These are phyloP conservation scores for Panicum virgatum DNA, from an alignment of 202 grass and related monocot species.

Conservation along the genomic window DNA sequence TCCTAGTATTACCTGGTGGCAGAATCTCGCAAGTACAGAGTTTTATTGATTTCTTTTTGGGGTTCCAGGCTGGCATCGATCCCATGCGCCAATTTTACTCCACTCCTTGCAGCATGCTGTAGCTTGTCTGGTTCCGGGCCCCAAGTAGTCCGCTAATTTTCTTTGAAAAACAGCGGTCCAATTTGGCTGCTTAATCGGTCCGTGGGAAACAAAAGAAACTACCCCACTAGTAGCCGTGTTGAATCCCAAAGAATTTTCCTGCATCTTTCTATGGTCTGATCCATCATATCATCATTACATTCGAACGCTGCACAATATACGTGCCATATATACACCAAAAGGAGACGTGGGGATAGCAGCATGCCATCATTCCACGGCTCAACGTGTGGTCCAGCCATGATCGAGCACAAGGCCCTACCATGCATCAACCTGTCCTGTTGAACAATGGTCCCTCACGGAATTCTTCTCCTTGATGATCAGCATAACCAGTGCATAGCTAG, in stretches of 20 bases:
- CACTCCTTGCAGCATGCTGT: not conserved
- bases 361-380: not conserved
- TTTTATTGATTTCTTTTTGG: not conserved
- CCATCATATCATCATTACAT: not conserved
- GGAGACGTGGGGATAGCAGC: not conserved
- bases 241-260: not conserved
- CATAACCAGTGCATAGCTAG: too few relatives aligned
- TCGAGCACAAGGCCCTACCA: slow-evolving; percentile 12
- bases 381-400: not conserved
- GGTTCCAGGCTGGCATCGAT: not conserved
- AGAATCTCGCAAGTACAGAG: slow-evolving; percentile 40
- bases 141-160: not conserved
- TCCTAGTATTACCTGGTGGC: not conserved
- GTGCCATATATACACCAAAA: too few relatives aligned
- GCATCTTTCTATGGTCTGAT: too few relatives aligned
- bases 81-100: not conserved
- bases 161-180: not conserved
- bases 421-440: not conserved
- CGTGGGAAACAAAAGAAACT: not conserved
- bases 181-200: not conserved
- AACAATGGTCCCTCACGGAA: not conserved
- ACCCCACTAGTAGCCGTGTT: not conserved
- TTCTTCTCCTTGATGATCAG: not conserved
- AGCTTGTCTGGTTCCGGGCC: not conserved
- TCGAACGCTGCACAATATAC: not conserved